Evolutionary conservation across 192 early-diverging fungal species (phyloP).

Genomic region (Gigaspora rosea): DNA sequence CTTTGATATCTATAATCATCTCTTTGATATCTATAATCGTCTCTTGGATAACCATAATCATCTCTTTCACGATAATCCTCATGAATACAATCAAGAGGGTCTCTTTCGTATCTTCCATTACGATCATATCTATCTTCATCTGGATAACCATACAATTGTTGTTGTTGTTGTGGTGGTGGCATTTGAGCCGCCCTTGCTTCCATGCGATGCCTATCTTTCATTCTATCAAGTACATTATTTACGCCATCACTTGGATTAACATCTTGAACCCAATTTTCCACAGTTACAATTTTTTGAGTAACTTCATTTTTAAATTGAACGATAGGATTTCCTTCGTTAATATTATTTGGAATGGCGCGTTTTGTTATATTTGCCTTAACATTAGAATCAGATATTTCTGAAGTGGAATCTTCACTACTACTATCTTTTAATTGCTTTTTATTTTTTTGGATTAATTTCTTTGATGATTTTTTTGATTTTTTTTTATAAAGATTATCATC

Average conservation of each 20-base stretch:
- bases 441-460: not conserved
- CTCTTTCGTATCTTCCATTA: not conserved
- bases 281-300: constrained; percentile 9
- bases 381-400: not conserved
- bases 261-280: constrained; percentile 27
- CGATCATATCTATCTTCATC: constrained; percentile 22
- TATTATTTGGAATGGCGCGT: too few species aligned
- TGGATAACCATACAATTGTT: not conserved
- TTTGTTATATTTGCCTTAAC: not conserved
- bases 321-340: not conserved
- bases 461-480: not conserved
- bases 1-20: not conserved
- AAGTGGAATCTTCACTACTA: not conserved
- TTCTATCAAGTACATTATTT: constrained; percentile 29
- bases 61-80: not conserved
- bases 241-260: constrained; percentile 23
- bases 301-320: constrained; percentile 8
- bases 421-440: not conserved
- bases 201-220: constrained; percentile 28
- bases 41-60: not conserved
- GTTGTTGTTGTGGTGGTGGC: not conserved
- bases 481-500: not conserved
- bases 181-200: constrained; percentile 7
- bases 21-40: not conserved
- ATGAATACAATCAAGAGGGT: not conserved